These are phyloP conservation scores for Plectosphaerella sp. DNA, from an alignment of 2,329 filamentous ascomycete genomes.

Conservation along the genomic window DNA sequence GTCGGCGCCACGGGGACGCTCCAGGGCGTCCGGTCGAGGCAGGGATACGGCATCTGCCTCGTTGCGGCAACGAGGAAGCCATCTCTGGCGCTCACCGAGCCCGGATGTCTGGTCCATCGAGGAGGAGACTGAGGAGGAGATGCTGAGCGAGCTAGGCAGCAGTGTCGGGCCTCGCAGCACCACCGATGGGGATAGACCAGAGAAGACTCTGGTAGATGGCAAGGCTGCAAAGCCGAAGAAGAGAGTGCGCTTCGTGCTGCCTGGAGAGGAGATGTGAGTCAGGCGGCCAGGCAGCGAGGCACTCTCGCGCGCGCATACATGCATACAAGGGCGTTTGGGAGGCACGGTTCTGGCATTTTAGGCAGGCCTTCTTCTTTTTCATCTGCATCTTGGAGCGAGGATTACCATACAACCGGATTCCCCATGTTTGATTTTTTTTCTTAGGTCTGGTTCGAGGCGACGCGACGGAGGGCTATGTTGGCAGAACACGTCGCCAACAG, in stretches of 20 bases:
- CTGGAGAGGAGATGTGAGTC: conserved; percentile 28
- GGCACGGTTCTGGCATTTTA: conserved; percentile 3
- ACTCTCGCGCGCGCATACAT: background rate
- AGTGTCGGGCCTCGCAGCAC: conserved; percentile 22
- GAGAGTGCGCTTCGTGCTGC: conserved; percentile 52
- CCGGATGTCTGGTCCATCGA: conserved; percentile 57
- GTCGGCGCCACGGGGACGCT: conserved; percentile 22
- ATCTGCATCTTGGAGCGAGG: background rate
- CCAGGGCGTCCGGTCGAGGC: conserved; percentile 20
- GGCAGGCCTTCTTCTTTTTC: background rate
- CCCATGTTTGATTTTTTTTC: background rate
- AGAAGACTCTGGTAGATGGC: conserved; percentile 26
- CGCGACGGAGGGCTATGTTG: too few species aligned
- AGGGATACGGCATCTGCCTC: conserved; percentile 21
- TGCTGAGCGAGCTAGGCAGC: conserved; percentile 36
- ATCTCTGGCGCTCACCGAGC: conserved; percentile 53
- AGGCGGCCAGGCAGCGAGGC: background rate
- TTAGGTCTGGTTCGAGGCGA: background rate
- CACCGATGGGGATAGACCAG: conserved; percentile 17
- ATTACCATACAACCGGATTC: background rate
- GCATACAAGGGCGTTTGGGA: conserved; percentile 18
- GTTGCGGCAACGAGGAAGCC: conserved; percentile 33
- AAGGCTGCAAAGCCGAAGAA: conserved; percentile 47
- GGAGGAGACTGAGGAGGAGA: conserved; percentile 53
- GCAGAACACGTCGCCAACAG: too few species aligned